These are phyloP conservation scores for Termitomyces sp. DNA, from an alignment of 768 basidiomycete genomes.

Conservation along the genomic window DNA sequence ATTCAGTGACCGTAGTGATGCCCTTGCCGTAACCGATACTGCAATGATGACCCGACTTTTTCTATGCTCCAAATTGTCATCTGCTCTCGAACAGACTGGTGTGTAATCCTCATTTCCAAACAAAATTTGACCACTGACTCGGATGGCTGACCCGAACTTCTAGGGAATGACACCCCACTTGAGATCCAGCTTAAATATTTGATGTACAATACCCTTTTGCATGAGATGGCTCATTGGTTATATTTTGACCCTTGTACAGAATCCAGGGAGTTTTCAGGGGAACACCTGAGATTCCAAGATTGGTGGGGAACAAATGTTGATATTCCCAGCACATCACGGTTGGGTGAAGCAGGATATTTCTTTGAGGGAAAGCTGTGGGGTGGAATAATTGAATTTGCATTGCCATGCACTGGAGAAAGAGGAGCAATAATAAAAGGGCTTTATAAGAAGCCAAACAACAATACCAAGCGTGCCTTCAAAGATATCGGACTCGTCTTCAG, in stretches of 20 bases:
- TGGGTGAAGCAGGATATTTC: neutral
- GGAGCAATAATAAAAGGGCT: neutral
- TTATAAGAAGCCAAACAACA: neutral
- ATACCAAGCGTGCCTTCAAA: neutral
- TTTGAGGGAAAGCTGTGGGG: neutral
- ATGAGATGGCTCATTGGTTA: neutral
- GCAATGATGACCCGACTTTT: neutral
- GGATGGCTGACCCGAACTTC: neutral
- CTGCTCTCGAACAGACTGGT: neutral
- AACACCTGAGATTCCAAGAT: neutral
- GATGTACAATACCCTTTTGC: neutral
- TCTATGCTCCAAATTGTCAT: neutral
- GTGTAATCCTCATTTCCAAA: neutral
- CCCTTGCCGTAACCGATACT: neutral
- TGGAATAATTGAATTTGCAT: neutral
- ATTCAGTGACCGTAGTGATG: neutral
- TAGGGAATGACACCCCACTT: neutral
- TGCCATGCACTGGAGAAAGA: neutral
- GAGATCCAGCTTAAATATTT: neutral
- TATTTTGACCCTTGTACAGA: neutral
- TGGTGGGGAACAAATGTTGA: neutral
- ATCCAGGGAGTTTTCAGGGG: neutral
- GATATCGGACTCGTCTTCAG: neutral
- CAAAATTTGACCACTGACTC: neutral
- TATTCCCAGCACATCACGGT: fast-evolving